These are phyloP conservation scores for Daldinia caldariorum DNA, from an alignment of 495 filamentous ascomycete species.

Conservation along the genomic window DNA sequence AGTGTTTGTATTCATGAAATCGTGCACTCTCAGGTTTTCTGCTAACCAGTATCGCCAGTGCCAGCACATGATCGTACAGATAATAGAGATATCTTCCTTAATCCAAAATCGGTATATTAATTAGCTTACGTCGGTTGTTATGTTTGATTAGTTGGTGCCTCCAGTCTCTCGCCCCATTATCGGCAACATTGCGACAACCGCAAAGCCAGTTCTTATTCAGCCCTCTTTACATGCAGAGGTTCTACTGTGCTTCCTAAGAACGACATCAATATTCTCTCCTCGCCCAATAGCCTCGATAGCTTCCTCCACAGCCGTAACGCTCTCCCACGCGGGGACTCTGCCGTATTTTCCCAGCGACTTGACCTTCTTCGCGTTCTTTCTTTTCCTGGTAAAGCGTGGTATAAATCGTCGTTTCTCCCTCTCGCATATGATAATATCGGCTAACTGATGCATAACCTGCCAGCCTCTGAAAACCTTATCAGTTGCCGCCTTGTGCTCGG, in stretches of 20 bases:
- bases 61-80: too few relatives aligned
- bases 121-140: not conserved
- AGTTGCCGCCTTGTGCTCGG: constrained; percentile 41
- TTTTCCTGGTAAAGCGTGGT: constrained; percentile 39
- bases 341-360: constrained; percentile 30
- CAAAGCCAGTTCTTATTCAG: constrained; percentile 3
- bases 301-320: constrained; percentile 52
- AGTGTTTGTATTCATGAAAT: too few relatives aligned
- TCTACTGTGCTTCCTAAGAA: constrained; percentile 15
- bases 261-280: constrained; percentile 44
- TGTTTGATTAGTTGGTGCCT: not conserved
- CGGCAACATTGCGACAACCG: not conserved
- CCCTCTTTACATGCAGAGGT: not conserved
- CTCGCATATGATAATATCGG: constrained; percentile 50
- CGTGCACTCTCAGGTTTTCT: too few relatives aligned
- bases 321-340: constrained; percentile 58
- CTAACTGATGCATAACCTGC: constrained; percentile 55
- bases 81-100: too few relatives aligned
- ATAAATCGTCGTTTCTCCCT: constrained; percentile 49
- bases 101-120: too few relatives aligned
- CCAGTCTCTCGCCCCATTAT: not conserved
- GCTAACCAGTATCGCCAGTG: too few relatives aligned
- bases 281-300: constrained; percentile 53
- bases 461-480: constrained; percentile 53
- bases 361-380: constrained; percentile 45